phyloP scores from a whole-genome alignment of 116 monocot species.

The Papilionanthe hybrid region DNA sequence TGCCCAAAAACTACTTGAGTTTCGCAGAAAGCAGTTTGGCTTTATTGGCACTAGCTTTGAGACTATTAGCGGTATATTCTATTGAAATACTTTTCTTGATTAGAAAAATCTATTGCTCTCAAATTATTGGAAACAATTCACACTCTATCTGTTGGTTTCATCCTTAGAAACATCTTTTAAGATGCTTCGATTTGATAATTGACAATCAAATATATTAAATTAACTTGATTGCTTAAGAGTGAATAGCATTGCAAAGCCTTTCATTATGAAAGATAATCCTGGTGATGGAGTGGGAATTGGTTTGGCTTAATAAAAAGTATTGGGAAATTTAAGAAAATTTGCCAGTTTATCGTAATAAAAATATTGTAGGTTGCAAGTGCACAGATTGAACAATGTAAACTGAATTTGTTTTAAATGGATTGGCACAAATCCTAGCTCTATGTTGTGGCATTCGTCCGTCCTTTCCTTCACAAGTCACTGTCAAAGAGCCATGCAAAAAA shows the following conservation, averaged over 20 bases:
- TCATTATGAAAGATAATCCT: background rate
- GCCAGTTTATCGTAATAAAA: background rate
- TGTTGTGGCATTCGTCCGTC: background rate
- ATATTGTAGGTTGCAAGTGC: background rate
- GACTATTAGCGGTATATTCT: constrained; percentile 79
- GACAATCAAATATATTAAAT: constrained; percentile 2
- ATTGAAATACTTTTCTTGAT: constrained; percentile 3
- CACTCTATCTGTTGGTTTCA: background rate
- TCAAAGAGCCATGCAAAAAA: background rate
- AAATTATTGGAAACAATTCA: background rate
- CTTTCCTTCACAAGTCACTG: background rate
- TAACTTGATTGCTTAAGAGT: background rate
- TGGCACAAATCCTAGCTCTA: background rate
- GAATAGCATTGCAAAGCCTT: background rate
- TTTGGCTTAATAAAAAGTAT: background rate
- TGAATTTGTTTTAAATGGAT: background rate
- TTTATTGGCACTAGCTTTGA: constrained; percentile 95
- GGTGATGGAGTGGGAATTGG: background rate
- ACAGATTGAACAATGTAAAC: background rate
- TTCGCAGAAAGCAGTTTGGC: constrained; percentile 79
- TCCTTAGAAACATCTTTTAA: background rate
- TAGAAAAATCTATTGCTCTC: background rate
- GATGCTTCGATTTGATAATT: background rate
- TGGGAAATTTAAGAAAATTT: background rate
- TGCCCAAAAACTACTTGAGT: constrained; percentile 74